These are phyloP conservation scores for Elymus sibiricus DNA, from an alignment of 176 grass and related monocot genomes.

Conservation along the genomic window DNA sequence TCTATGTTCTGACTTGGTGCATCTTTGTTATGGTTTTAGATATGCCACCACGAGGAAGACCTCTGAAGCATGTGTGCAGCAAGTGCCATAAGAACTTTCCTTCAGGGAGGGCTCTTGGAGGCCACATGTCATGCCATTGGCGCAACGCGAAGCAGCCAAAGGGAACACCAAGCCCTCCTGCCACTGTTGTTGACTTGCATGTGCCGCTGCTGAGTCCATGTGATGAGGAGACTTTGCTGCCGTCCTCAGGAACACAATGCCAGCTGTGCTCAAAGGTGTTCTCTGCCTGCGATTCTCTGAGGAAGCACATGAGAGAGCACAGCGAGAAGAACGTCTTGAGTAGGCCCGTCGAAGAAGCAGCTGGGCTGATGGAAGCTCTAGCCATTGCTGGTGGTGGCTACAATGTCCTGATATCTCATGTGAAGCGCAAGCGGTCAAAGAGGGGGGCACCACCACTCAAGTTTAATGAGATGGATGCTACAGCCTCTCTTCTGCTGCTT, in stretches of 20 bases:
- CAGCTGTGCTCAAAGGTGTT: constrained; percentile 31
- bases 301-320: not conserved
- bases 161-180: constrained; percentile 1
- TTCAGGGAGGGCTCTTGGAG: constrained; percentile 47
- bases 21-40: constrained; percentile 12
- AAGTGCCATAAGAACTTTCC: constrained; percentile 35
- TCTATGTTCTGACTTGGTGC: not conserved
- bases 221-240: constrained; percentile 7
- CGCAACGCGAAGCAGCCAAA: not conserved
- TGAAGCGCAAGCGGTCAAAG: constrained; percentile 38
- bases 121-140: constrained; percentile 51
- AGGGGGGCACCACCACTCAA: not conserved
- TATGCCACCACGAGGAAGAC: constrained; percentile 17
- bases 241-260: not conserved
- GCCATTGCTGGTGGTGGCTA: not conserved
- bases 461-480: constrained; percentile 32
- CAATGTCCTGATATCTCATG: not conserved
- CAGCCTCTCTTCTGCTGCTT: constrained; percentile 26
- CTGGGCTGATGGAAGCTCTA: not conserved
- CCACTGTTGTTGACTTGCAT: not conserved
- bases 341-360: constrained; percentile 20
- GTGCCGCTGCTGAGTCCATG: constrained; percentile 5
- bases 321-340: not conserved
- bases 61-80: constrained; percentile 34
- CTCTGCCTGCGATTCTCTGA: constrained; percentile 12